Conservation (phyloP, 1,284 basidiomycete species). For the Ustilago sp. region DNA sequence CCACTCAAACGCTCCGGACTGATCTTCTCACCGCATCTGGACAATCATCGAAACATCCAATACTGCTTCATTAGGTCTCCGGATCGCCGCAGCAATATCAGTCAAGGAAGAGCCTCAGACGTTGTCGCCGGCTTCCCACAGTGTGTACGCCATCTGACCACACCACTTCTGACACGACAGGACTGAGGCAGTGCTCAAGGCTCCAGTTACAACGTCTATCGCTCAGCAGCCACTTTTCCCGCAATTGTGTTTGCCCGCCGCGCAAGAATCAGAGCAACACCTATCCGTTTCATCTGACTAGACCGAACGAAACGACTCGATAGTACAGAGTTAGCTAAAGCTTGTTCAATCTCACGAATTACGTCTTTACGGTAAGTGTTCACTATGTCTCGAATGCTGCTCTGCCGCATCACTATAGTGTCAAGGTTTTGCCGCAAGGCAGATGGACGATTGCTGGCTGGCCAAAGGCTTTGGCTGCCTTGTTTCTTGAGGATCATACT, state of each 20-base stretch:
- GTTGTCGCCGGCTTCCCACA: background rate
- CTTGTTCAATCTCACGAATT: background rate
- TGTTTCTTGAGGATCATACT: background rate
- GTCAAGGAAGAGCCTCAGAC: background rate
- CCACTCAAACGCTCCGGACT: background rate
- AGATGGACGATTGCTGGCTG: background rate
- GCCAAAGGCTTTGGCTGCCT: background rate
- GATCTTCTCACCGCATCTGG: background rate
- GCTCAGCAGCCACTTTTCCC: background rate
- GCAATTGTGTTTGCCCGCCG: background rate
- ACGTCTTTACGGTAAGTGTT: background rate
- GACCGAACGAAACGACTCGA: background rate
- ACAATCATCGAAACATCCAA: background rate
- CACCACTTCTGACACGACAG: background rate
- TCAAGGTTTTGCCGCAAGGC: background rate
- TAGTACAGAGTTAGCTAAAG: background rate
- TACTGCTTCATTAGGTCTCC: background rate
- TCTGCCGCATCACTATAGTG: background rate
- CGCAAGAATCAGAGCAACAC: constrained; percentile 4
- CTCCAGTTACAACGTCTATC: background rate
- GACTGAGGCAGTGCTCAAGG: background rate
- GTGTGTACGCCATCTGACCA: background rate
- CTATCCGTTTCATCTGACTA: constrained; percentile 4
- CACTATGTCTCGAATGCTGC: background rate
- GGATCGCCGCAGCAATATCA: background rate